Evolutionary conservation across 176 grass and related monocot species (phyloP).

Genomic region (Bonia amplexicaulis): DNA sequence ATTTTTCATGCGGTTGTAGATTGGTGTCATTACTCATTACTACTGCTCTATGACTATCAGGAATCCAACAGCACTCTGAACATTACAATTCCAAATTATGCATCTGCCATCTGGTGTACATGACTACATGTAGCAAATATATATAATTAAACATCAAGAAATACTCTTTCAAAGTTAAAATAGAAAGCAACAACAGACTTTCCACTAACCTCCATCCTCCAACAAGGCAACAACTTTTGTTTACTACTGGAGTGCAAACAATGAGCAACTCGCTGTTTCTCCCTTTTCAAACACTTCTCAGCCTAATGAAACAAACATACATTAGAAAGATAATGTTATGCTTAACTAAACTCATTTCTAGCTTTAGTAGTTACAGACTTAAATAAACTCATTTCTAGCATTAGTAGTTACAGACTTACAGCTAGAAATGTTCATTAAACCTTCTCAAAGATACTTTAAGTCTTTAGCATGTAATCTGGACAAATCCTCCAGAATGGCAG

Average conservation of each 20-base stretch:
- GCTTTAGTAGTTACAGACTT: no score
- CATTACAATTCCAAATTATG: no score
- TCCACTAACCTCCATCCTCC: conserved; percentile 43
- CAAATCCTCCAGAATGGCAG: conserved; percentile 31
- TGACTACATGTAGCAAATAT: no score
- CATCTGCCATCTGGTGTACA: no score
- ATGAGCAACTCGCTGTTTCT: conserved; percentile 72
- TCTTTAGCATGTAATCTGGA: conserved; percentile 42
- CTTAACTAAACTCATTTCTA: no score
- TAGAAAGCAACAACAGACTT: neutral
- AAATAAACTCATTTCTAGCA: no score
- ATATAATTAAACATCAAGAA: neutral
- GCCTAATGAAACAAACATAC: conserved; percentile 39
- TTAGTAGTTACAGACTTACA: no score
- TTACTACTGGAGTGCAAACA: conserved; percentile 78
- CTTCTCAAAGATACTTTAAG: conserved; percentile 34
- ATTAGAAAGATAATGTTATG: neutral
- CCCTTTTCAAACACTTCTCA: conserved; percentile 70
- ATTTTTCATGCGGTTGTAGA: no score
- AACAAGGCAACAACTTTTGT: conserved; percentile 44
- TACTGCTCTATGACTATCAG: no score
- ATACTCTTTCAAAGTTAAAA: neutral
- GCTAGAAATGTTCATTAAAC: neutral
- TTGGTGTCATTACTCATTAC: no score
- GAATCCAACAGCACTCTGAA: no score